phyloP scores from a whole-genome alignment of 2,329 filamentous ascomycete species.

The Trichoderma pleuroti region DNA sequence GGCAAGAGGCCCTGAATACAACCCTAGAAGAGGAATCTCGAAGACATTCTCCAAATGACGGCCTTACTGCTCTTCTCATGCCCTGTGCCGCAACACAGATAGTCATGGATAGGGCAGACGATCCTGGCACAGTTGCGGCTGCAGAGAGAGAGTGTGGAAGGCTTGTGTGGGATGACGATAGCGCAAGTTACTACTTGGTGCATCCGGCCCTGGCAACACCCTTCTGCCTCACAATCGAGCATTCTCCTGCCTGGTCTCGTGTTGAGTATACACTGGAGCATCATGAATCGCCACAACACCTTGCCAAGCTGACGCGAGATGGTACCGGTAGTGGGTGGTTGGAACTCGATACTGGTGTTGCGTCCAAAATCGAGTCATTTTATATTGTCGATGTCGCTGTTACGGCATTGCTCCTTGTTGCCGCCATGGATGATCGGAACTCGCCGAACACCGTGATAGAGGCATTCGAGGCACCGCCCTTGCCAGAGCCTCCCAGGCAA shows the following conservation, averaged over 20 bases:
- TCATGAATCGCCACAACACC: conserved; percentile 56
- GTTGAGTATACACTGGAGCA: conserved; percentile 65
- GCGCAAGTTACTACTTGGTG: conserved; percentile 56
- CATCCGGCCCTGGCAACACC: conserved; percentile 61
- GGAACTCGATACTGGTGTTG: conserved; percentile 59
- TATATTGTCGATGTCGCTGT: conserved; percentile 62
- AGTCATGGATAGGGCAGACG: conserved; percentile 57
- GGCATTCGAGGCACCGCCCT: conserved; percentile 58
- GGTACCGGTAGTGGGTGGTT: conserved; percentile 57
- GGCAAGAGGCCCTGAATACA: conserved; percentile 57
- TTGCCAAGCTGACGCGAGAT: conserved; percentile 59
- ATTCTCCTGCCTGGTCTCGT: conserved; percentile 56
- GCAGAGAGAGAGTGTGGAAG: conserved; percentile 67
- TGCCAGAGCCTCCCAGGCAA: conserved; percentile 25
- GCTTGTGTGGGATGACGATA: conserved; percentile 68
- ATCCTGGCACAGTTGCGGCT: conserved; percentile 56
- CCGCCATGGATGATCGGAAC: conserved; percentile 53
- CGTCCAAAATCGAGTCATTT: conserved; percentile 56
- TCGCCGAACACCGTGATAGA: conserved; percentile 38
- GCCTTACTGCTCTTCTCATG: conserved; percentile 65
- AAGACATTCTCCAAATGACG: conserved; percentile 54
- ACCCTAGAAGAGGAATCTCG: conserved; percentile 55
- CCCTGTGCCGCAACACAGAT: conserved; percentile 61
- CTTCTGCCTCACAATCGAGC: conserved; percentile 58
- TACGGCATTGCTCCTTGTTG: conserved; percentile 57